Percentiles rank a stretch among this genome's conserved stretches.
These are phyloP conservation scores for Dacryopinax primogenitus DNA, from an alignment of 768 basidiomycete species.

Conservation along the genomic window DNA sequence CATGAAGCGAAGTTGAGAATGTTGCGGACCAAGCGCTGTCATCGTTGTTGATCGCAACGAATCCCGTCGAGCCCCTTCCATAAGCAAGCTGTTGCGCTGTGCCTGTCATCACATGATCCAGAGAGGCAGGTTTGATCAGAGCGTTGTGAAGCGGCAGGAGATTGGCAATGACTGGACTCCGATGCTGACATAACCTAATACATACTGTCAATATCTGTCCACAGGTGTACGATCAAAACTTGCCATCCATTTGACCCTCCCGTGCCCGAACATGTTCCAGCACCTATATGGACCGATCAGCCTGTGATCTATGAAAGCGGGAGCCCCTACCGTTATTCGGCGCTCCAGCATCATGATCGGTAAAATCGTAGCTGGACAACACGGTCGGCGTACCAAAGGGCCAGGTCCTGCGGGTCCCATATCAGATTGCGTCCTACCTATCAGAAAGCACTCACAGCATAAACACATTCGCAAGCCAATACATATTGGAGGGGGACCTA, in stretches of 20 bases:
- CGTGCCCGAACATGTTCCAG: constrained; percentile 13
- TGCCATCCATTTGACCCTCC: constrained; percentile 15
- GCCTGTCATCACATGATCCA: constrained; percentile 49
- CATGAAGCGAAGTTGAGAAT: constrained; percentile 46
- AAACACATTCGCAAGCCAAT: constrained; percentile 47
- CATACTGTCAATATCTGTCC: too few relatives aligned
- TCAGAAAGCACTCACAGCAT: constrained; percentile 30
- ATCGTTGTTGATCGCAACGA: constrained; percentile 55
- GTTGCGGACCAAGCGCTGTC: constrained; percentile 43
- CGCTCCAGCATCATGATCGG: not conserved
- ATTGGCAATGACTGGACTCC: constrained; percentile 18
- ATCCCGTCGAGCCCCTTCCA: constrained; percentile 45
- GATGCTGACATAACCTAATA: constrained; percentile 19
- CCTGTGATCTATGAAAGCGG: not conserved
- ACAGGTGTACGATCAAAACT: not conserved
- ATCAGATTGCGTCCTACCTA: not conserved
- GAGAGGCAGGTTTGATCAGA: constrained; percentile 20
- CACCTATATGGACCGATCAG: not conserved
- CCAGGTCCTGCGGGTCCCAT: not conserved
- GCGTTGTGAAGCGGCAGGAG: constrained; percentile 17
- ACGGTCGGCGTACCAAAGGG: constrained; percentile 1
- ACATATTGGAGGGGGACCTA: constrained; percentile 53
- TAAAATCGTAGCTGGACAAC: not conserved
- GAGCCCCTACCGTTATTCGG: not conserved
- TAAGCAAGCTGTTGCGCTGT: constrained; percentile 52